Conservation (phyloP, 2,329 filamentous ascomycete genomes). For the Penicillium verrucosum region DNA sequence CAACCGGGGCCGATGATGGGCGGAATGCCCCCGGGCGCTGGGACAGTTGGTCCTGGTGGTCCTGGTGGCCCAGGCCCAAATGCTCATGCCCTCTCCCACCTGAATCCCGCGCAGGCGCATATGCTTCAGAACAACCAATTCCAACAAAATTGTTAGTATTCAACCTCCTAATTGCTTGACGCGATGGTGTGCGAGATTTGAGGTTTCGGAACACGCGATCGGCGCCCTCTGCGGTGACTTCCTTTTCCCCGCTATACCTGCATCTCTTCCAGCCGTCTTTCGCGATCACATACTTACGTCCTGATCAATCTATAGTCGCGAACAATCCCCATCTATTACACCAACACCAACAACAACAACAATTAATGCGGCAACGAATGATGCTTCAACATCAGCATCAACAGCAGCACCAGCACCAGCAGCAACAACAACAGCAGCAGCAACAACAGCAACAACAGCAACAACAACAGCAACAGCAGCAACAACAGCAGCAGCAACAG, state of each 20-base stretch:
- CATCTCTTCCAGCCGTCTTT: neutral
- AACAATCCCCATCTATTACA: slow-evolving; percentile 48
- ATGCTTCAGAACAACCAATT: slow-evolving; percentile 52
- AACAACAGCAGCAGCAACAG: slow-evolving; percentile 36
- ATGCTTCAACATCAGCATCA: slow-evolving; percentile 20
- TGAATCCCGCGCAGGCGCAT: slow-evolving; percentile 54
- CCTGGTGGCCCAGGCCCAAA: slow-evolving; percentile 50
- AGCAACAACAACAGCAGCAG: slow-evolving; percentile 31
- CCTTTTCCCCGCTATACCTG: neutral
- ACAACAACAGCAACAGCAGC: slow-evolving; percentile 33
- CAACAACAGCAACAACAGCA: slow-evolving; percentile 33
- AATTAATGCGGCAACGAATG: slow-evolving; percentile 26
- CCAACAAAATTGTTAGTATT: slow-evolving; percentile 42
- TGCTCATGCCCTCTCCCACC: slow-evolving; percentile 59
- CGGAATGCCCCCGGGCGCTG: slow-evolving; percentile 59
- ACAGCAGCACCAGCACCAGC: slow-evolving; percentile 27
- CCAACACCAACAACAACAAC: slow-evolving; percentile 41
- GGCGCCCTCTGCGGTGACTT: neutral
- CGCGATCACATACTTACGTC: slow-evolving; percentile 11
- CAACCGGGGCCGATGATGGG: slow-evolving; percentile 63
- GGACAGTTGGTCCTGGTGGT: slow-evolving; percentile 49
- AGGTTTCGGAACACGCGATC: neutral
- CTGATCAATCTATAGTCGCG: slow-evolving; percentile 27
- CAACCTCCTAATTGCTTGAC: neutral
- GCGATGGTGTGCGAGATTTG: neutral